Base-by-base conservation (phyloP, 2,329 filamentous ascomycete species). In the Aspergillus piperis region DNA sequence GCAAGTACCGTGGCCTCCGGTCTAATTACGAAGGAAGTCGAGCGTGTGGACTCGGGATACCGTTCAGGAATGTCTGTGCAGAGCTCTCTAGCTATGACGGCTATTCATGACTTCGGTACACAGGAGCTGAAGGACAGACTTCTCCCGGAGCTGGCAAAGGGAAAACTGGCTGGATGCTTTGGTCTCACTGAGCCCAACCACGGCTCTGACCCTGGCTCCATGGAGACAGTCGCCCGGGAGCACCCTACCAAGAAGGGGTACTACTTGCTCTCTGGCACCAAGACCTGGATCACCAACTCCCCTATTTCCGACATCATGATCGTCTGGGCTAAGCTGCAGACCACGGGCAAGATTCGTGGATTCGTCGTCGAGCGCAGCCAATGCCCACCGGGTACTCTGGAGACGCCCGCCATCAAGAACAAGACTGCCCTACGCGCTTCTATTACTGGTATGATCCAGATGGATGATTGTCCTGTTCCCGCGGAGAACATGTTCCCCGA, bases 231-330 rank as follows among this genome's bases (percentile, higher is more conserved):
- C 8, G 93, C 92, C n/a, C 91, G 88, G 73, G 88, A 88, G 52
- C 92, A 96, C 73, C 90, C 92, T 5, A 88, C 86, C 7, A 93
- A 93, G 81, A 89, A 90, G 71, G 92, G 92, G 1, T 91, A 92
- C 75, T 90, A 89, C 69, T 85, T 88, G 47, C 79, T 96, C 38
- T 91, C 88, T 49, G 92, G 92, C 1, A 81, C 90, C 53, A 96
- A 96, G 82, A 96, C 93, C 0, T 96, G 92, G 92, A 96, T 96
- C 74, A 96, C 92, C 13, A 96, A 96, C 77, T 94, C 90, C 7
- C 92, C 92, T 3, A 96, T 96, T 68, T 86, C 92, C 1, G 91
- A 96, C 68, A 83, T 96, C 2, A 78, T 96, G 55, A 79, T 96
- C 65, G 88, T 96, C 1, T 99, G 95, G 95, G 95, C 94, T 1